Conservation (phyloP, 106 monocot species). For the Dioscorea zingiberensis region DNA sequence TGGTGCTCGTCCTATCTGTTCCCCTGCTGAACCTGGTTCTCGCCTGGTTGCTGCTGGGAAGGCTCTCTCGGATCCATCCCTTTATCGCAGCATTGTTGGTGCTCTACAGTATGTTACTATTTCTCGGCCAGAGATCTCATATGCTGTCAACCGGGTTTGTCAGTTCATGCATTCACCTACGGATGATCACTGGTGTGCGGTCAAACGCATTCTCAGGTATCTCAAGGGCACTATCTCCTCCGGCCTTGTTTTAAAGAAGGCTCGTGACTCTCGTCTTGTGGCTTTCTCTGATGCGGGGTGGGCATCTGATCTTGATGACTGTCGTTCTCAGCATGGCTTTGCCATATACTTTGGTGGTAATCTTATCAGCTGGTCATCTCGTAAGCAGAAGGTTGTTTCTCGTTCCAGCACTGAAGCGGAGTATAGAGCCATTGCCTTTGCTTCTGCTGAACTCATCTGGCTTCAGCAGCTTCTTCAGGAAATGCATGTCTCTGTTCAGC, state of each 20-base stretch:
- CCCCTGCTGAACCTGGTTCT: too few relatives aligned
- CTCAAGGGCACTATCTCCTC: neutral
- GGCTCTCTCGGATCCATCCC: neutral
- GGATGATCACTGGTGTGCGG: neutral
- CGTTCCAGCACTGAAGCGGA: slow-evolving; percentile 9
- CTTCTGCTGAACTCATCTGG: neutral
- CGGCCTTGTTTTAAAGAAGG: neutral
- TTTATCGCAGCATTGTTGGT: neutral
- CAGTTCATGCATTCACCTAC: neutral
- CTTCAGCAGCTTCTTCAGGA: neutral
- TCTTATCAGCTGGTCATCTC: neutral
- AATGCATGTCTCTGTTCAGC: neutral
- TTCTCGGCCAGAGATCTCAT: neutral
- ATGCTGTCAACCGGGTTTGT: neutral
- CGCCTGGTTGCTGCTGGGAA: neutral
- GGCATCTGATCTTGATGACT: neutral
- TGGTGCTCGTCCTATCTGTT: neutral
- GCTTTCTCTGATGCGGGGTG: slow-evolving; percentile 6
- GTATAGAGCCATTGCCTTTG: neutral
- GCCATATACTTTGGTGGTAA: neutral
- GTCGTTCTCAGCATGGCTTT: neutral
- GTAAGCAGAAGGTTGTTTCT: slow-evolving; percentile 3
- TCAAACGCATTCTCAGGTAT: neutral
- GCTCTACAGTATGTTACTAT: neutral
- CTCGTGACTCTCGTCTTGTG: neutral